Base-by-base conservation (phyloP, 2,329 filamentous ascomycete genomes). In the Aphanocladium album region DNA sequence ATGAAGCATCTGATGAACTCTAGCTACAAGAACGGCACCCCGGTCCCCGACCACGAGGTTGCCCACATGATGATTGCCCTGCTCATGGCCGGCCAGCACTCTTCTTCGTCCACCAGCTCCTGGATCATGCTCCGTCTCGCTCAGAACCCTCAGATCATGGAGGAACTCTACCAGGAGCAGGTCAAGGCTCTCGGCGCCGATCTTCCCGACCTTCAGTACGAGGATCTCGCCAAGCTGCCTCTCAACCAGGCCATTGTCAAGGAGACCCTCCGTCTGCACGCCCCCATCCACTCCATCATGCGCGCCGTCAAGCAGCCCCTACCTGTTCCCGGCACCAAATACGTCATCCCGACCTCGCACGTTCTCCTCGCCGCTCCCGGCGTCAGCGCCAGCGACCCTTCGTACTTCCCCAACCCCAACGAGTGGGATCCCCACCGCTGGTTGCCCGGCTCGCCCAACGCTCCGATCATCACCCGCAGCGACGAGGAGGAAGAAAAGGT, bases 61-160 rank as follows among this genome's bases (percentile, higher is more conserved):
- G 91, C 91, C 23, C 89, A 95, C 76, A 93, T 96, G 84, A 93
- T 96, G 90, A 96, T 96, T 74, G 91, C 91, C 6, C 83, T 96
- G 23, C 85, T 96, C 64, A 96, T 96, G 91, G 91, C 90, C 62
- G 91, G 91, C 60, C 91, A 96, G 73, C 91, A 96, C 78, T 93
- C 89, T 2, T 93, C 90, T 2, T 91, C 91, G 4, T 91, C 90
- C 21, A 93, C 90, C 43, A 88, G 86, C 68, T 85, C 90, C 43
- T 96, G 91, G 90, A 92, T 96, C 69, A 82, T 95, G 73, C 82
- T 96, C 45, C 89, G 88, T 65, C 84, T 96, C 41, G 91, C 91
- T 27, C 83, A 88, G 62, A 83, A 89, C 68, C 90, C 91, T 14
- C 81, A 92, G 19, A 85, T 96, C 63, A 81, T 89, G 68, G 89